Evolutionary conservation across 2,329 filamentous ascomycete species (phyloP).

Genomic region (Trichoderma koningiopsis): DNA sequence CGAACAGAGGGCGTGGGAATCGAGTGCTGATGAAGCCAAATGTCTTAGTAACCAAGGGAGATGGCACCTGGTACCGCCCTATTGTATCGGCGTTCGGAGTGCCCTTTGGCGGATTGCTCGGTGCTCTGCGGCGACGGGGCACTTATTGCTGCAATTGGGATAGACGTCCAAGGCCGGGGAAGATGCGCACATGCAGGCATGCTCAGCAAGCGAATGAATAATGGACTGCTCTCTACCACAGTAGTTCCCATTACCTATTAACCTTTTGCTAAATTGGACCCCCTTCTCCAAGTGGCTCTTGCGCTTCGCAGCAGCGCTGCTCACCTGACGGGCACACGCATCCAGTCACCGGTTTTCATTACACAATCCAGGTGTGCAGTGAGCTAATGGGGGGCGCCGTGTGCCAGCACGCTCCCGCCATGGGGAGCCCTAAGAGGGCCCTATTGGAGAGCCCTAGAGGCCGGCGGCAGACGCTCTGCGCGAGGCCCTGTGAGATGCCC

Average conservation of each 20-base stretch:
- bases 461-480: conserved; percentile 4
- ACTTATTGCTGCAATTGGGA: conserved; percentile 6
- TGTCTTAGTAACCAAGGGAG: not conserved
- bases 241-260: not conserved
- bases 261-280: not conserved
- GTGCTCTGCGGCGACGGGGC: not conserved
- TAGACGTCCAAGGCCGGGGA: not conserved
- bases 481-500: not conserved
- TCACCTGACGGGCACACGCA: conserved; percentile 28
- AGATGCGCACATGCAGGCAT: not conserved
- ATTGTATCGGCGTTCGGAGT: not conserved
- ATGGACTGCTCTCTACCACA: not conserved
- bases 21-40: conserved; percentile 10
- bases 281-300: conserved; percentile 21
- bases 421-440: conserved; percentile 16
- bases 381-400: conserved; percentile 35
- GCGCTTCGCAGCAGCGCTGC: conserved; percentile 18
- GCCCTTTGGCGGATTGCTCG: not conserved
- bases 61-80: too few relatives aligned
- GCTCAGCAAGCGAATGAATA: not conserved
- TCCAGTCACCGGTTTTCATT: conserved; percentile 52
- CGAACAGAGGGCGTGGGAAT: not conserved
- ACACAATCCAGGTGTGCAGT: conserved; percentile 46
- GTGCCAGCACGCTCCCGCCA: conserved; percentile 25
- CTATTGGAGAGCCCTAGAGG: conserved; percentile 18